Evolutionary conservation across 768 basidiomycete genomes (phyloP), one percentile per base, ranked within the genome.

Genomic region (Leccinum arenicola): DNA sequence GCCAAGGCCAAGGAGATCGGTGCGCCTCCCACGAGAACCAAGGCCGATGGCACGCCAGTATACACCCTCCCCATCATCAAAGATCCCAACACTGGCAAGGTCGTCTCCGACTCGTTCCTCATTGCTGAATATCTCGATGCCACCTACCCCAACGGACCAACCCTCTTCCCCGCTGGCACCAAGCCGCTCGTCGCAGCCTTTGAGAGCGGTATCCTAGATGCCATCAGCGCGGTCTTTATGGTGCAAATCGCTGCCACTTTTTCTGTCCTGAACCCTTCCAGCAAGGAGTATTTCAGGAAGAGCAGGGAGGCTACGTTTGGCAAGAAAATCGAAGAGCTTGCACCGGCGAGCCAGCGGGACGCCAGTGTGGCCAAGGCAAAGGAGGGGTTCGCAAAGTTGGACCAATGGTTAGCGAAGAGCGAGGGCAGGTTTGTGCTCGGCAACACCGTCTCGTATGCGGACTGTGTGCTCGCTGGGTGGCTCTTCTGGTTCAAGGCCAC

Each of bases 121-220:
- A 82, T 82, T 52, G 79, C 79, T 0, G 69, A 72, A 57, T 82
- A 82, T 57, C 78, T 81, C 38, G 81, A 83, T 33, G 69, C 63
- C 15, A 67, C 68, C 0, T 82, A 80, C 55, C 38, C 38, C 15
- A 7, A 38, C 38, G 15, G 15, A 17, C 38, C 38, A 0, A 17
- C 17, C 17, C 38, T 38, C 38, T 38, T 38, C 38, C 38, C 38
- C 38, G 15, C 15, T 38, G 38, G 38, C 38, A 38, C 38, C 38
- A 38, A 38, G 1, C 38, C 38, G 0, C 38, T 38, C 17, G 38
- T 38, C 6, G 38, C 38, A 3, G 38, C 38, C 38, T 38, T 38
- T 38, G 38, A 38, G 7, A 17, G 15, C 6, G 17, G 38, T 38
- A 8, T 73, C 29, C 4, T 59, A 12, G 35, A 21, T 8, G 62